phyloP scores from a whole-genome alignment of 495 filamentous ascomycete species.

The Neurospora hispaniola region DNA sequence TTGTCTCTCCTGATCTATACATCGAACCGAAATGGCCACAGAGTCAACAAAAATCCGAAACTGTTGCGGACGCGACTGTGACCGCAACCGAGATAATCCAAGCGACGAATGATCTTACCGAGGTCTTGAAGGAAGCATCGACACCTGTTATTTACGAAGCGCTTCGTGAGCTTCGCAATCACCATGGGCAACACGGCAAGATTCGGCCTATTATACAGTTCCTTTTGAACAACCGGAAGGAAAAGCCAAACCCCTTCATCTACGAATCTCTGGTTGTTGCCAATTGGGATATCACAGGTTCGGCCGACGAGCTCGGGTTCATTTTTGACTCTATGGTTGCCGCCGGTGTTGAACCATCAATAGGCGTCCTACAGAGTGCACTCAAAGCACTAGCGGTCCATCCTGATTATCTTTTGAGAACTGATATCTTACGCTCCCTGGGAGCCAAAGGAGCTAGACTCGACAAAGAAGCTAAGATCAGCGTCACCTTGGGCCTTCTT shows the following conservation, averaged over 20 bases:
- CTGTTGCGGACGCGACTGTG: neutral
- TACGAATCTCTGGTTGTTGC: constrained; percentile 65
- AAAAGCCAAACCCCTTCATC: constrained; percentile 53
- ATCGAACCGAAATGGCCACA: neutral
- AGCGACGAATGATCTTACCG: neutral
- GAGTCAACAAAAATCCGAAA: neutral
- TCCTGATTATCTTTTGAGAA: constrained; percentile 70
- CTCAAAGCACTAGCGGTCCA: constrained; percentile 62
- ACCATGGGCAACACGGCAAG: constrained; percentile 1
- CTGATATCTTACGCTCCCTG: constrained; percentile 55
- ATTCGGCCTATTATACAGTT: constrained; percentile 38
- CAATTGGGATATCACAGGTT: constrained; percentile 57
- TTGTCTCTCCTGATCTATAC: neutral
- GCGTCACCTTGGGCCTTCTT: constrained; percentile 62
- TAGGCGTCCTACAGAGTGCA: constrained; percentile 56
- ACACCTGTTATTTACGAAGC: constrained; percentile 36
- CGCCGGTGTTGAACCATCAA: constrained; percentile 48
- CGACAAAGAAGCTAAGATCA: constrained; percentile 32
- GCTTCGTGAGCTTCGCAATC: constrained; percentile 27
- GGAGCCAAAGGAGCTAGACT: constrained; percentile 38
- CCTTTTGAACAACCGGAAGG: constrained; percentile 49
- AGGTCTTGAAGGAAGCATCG: constrained; percentile 2
- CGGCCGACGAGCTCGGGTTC: constrained; percentile 45
- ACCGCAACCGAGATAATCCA: neutral
- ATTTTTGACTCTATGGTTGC: constrained; percentile 61